Percentiles rank a stretch among this genome's conserved stretches.
These are phyloP conservation scores for Xylaria sp. DNA, from an alignment of 2,329 filamentous ascomycete species.

Conservation along the genomic window DNA sequence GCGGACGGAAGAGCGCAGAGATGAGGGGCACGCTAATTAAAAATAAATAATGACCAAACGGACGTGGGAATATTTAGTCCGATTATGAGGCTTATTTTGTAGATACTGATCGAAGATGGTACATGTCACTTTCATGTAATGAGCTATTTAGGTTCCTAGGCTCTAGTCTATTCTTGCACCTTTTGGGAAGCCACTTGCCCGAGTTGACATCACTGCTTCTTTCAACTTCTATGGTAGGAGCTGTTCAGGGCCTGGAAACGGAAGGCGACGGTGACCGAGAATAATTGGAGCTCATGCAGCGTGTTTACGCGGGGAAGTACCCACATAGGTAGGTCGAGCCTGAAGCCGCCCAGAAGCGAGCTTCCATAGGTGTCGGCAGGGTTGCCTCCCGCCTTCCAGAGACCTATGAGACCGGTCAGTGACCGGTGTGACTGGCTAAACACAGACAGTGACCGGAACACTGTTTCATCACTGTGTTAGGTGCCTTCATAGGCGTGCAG, in stretches of 20 bases:
- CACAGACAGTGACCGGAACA: neutral
- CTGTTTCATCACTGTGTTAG: neutral
- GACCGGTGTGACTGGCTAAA: neutral
- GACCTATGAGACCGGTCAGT: too few relatives aligned
- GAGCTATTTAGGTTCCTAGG: neutral
- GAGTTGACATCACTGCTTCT: constrained; percentile 7
- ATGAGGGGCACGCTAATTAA: constrained; percentile 34
- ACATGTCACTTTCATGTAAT: neutral
- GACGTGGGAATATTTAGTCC: neutral
- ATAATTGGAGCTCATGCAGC: neutral
- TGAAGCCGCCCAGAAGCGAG: neutral
- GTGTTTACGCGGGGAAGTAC: neutral
- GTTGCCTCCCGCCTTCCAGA: neutral
- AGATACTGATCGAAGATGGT: neutral
- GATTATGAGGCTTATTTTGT: neutral
- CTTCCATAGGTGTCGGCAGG: constrained; percentile 1
- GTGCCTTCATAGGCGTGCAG: too few relatives aligned
- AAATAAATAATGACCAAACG: constrained; percentile 6
- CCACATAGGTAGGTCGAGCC: neutral
- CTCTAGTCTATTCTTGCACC: neutral
- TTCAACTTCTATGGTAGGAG: neutral
- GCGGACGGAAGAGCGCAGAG: constrained; percentile 27
- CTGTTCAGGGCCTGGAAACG: neutral
- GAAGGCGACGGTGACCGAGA: neutral
- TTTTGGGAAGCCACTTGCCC: neutral